phyloP scores from a whole-genome alignment of 2,329 filamentous ascomycete genomes.

The Huntiella decipiens region DNA sequence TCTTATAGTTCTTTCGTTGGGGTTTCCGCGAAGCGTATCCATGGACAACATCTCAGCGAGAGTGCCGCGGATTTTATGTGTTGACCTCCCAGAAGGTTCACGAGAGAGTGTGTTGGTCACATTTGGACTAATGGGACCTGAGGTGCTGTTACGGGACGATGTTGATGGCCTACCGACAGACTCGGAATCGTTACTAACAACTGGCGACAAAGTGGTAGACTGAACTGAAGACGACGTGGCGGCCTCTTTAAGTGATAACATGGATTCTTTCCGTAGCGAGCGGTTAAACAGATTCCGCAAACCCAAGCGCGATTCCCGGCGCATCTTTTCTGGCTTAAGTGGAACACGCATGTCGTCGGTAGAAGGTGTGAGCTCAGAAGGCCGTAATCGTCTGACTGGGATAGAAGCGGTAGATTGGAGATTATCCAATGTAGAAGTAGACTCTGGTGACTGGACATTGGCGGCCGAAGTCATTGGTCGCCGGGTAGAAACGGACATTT shows the following conservation, averaged over 20 bases:
- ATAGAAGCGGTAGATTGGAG: constrained; percentile 5
- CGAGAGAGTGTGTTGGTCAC: too few relatives aligned
- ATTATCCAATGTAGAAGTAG: not conserved
- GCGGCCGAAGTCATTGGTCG: constrained; percentile 1
- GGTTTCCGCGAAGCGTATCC: too few relatives aligned
- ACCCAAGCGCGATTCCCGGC: constrained; percentile 33
- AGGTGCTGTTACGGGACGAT: too few relatives aligned
- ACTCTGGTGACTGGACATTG: not conserved
- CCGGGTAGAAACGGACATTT: not conserved
- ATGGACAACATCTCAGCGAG: too few relatives aligned
- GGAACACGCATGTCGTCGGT: constrained; percentile 21
- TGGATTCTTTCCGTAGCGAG: constrained; percentile 3
- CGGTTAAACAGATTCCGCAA: constrained; percentile 32
- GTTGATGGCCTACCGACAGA: too few relatives aligned
- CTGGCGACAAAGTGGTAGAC: not conserved
- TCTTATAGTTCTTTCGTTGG: too few relatives aligned
- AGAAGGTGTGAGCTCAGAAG: constrained; percentile 7
- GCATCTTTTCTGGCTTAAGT: constrained; percentile 25
- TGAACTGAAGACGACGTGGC: not conserved
- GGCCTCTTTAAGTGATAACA: not conserved
- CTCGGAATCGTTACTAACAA: not conserved
- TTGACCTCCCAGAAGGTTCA: too few relatives aligned
- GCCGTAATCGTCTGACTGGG: constrained; percentile 9
- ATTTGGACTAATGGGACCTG: too few relatives aligned
- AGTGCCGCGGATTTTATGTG: too few relatives aligned